Conservation (phyloP, 768 basidiomycete genomes). For the Russula griseocarnosa region DNA sequence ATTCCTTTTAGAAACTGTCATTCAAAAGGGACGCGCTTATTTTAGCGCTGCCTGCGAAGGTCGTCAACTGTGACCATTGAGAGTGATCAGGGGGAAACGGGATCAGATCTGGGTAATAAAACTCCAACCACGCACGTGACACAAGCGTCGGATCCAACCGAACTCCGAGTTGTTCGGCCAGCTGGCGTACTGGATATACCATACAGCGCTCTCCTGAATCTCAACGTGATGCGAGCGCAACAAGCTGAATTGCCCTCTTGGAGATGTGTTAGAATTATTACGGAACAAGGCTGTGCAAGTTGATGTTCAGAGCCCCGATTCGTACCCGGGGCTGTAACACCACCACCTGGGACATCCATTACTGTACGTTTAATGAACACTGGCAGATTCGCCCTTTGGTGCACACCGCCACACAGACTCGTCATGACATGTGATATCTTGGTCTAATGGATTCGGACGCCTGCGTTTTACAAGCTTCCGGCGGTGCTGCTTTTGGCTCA, state of each 20-base stretch:
- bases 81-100: too few relatives aligned
- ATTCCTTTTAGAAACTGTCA: too few relatives aligned
- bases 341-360: slow-evolving; percentile 59
- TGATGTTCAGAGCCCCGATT: slow-evolving; percentile 42
- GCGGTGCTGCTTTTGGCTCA: slow-evolving; percentile 52
- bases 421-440: slow-evolving; percentile 38
- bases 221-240: slow-evolving; percentile 44
- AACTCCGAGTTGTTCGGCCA: too few relatives aligned
- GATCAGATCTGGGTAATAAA: too few relatives aligned
- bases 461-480: slow-evolving; percentile 81
- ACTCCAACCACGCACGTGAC: too few relatives aligned
- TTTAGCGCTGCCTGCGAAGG: too few relatives aligned
- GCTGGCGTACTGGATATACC: slow-evolving; percentile 60
- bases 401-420: slow-evolving; percentile 73
- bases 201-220: slow-evolving; percentile 68
- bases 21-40: too few relatives aligned
- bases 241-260: slow-evolving; percentile 60
- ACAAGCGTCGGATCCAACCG: too few relatives aligned
- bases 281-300: slow-evolving; percentile 55
- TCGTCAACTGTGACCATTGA: too few relatives aligned
- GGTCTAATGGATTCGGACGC: slow-evolving; percentile 51
- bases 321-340: slow-evolving; percentile 46
- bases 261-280: slow-evolving; percentile 65
- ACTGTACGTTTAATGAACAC: slow-evolving; percentile 49
- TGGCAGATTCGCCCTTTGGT: slow-evolving; percentile 68